Evolutionary conservation across 2,329 filamentous ascomycete genomes (phyloP).

Genomic region (Alternaria sp.): DNA sequence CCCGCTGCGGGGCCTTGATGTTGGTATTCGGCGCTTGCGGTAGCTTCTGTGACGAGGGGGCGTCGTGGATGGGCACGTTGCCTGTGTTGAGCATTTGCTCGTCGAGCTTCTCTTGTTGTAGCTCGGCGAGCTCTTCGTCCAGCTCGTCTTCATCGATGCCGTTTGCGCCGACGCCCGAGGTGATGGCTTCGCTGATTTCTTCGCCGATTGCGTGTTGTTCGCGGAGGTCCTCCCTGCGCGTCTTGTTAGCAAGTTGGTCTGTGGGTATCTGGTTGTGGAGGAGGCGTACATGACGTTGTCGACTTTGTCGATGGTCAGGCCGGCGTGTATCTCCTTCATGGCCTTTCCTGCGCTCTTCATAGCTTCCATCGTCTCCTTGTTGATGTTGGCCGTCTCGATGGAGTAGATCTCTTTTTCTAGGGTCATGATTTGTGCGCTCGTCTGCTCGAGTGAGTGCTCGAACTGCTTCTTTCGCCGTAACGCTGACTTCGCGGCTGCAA

Average conservation of each 20-base stretch:
- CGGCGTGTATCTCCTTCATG: slow-evolving; percentile 92
- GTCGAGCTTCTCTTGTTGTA: slow-evolving; percentile 93
- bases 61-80: slow-evolving; percentile 79
- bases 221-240: slow-evolving; percentile 78
- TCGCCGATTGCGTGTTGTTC: slow-evolving; percentile 93
- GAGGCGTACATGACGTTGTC: slow-evolving; percentile 88
- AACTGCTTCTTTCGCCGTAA: slow-evolving; percentile 93
- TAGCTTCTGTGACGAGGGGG: slow-evolving; percentile 68
- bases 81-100: slow-evolving; percentile 92
- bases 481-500: slow-evolving; percentile 83
- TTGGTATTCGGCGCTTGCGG: slow-evolving; percentile 77
- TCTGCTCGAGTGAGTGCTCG: slow-evolving; percentile 91
- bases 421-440: slow-evolving; percentile 84
- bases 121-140: slow-evolving; percentile 79
- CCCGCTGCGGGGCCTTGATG: slow-evolving; percentile 28
- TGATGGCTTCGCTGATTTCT: slow-evolving; percentile 88
- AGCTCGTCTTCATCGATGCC: slow-evolving; percentile 84
- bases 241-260: slow-evolving; percentile 2
- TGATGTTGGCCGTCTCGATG: slow-evolving; percentile 98
- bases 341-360: slow-evolving; percentile 91
- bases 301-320: slow-evolving; percentile 91
- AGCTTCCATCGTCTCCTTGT: slow-evolving; percentile 90
- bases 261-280: neutral
- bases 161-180: slow-evolving; percentile 69
- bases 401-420: slow-evolving; percentile 95